Conservation (phyloP, 352 stramenopile genomes). For the Discostella stelligera region DNA sequence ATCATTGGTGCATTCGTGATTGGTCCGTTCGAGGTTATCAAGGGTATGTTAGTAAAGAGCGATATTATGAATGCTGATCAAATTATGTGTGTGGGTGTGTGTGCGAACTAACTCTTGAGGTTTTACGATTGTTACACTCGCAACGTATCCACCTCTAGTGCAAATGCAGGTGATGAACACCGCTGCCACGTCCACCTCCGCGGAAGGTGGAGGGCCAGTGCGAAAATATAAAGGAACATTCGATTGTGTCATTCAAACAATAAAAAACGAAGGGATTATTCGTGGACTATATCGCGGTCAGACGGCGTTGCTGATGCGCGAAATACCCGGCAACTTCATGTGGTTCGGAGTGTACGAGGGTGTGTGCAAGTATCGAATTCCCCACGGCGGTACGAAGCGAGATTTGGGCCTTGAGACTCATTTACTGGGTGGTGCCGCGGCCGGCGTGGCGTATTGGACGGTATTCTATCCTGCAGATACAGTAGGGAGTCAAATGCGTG, state of each 20-base stretch:
- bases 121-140: neutral
- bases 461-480: conserved; percentile 76
- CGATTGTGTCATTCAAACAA: conserved; percentile 55
- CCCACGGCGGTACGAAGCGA: conserved; percentile 51
- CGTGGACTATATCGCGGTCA: conserved; percentile 63
- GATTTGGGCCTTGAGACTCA: conserved; percentile 56
- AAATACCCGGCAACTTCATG: conserved; percentile 66
- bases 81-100: neutral
- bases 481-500: conserved; percentile 63
- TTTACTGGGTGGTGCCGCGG: conserved; percentile 56
- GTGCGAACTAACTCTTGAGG: neutral
- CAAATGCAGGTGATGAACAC: conserved; percentile 71
- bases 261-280: conserved; percentile 51
- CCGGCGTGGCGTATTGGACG: conserved; percentile 69
- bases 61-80: too few species aligned
- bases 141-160: conserved; percentile 1
- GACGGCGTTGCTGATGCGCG: conserved; percentile 50
- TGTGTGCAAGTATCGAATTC: conserved; percentile 56
- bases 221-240: conserved; percentile 53
- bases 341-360: conserved; percentile 70
- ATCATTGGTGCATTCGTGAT: conserved; percentile 56
- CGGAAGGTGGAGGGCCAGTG: conserved; percentile 1
- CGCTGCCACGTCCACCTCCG: conserved; percentile 1
- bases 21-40: conserved; percentile 72
- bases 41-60: conserved; percentile 31